Evolutionary conservation across 176 grass and related monocot species (phyloP), one percentile per base, ranked within the genome.

Genomic region (Pontederia crassipes): DNA sequence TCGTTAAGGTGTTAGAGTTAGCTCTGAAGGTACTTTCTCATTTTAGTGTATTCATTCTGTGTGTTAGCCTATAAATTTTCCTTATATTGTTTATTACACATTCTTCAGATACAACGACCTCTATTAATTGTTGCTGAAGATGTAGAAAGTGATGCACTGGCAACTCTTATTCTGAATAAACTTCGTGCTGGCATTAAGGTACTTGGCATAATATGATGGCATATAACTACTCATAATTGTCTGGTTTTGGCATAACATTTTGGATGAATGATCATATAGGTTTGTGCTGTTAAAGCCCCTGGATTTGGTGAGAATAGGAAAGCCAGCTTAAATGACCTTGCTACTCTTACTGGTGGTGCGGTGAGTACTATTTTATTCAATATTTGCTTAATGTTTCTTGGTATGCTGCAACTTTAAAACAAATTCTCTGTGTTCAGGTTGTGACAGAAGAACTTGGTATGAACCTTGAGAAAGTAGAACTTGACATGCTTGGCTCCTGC

Each of bases 61-160:
- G 11, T 40, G 32, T 40, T 40, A 40, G 32, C 32, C n/a, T 15
- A 55, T 16, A 6, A 55, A 15, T 9, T 57, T 40, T 26, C 8
- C 10, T 28, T 35, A 28, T 45, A 47, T 49, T 15, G 32, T 16
- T 20, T 17, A 17, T 72, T 20, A 12, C 45, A 13, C n/a, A 17
- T 46, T 24, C 20, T 53, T 40, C 58, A 72, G 70, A 72, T 13
- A 45, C 70, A 72, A 45, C 62, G 70, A 17, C 76, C 87, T 49
- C 46, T 89, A 61, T 11, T 90, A 35, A 86, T 90, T 20, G 59
- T 90, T 0, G 79, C 87, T 0, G 87, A 86, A 57, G 87, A 90
- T 49, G 81, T 90, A 64, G 87, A 90, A 67, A 80, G 85, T 80
- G 87, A 90, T 71, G 87, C 87, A 74, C 76, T 90, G 48, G 82